phyloP scores from a whole-genome alignment of 73 alveolate species.

The Paramecium sonneborni region DNA sequence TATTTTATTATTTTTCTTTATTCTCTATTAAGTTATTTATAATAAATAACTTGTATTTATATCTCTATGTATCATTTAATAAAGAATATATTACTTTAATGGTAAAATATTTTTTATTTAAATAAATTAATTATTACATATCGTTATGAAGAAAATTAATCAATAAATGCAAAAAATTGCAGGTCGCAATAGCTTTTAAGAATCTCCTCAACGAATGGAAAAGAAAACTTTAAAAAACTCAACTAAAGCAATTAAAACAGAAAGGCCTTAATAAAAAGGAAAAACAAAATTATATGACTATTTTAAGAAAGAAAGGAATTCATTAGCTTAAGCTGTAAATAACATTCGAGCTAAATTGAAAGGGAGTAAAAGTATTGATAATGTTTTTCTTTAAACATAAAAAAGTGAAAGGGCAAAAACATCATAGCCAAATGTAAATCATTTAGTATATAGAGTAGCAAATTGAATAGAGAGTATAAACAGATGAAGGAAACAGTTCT shows the following conservation, averaged over 20 bases:
- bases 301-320: constrained; percentile 52
- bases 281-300: constrained; percentile 5
- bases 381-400: neutral
- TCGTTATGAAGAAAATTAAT: constrained; percentile 29
- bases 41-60: too few species aligned
- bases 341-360: neutral
- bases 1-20: too few species aligned
- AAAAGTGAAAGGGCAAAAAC: constrained; percentile 26
- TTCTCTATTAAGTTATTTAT: too few species aligned
- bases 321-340: neutral
- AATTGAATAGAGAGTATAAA: neutral
- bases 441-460: neutral
- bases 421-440: neutral
- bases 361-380: constrained; percentile 40
- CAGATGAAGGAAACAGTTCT: constrained; percentile 25
- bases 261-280: constrained; percentile 23
- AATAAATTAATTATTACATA: neutral
- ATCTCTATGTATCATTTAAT: too few species aligned
- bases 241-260: neutral
- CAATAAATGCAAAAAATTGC: neutral
- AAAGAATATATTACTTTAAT: too few species aligned
- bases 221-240: neutral
- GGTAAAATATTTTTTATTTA: neutral
- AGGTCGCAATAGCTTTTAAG: constrained; percentile 32
- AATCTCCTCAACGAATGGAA: neutral